Evolutionary conservation across 2,329 filamentous ascomycete species (phyloP), one percentile per base, ranked within the genome.

Genomic region (Furcasterigmium sp.): DNA sequence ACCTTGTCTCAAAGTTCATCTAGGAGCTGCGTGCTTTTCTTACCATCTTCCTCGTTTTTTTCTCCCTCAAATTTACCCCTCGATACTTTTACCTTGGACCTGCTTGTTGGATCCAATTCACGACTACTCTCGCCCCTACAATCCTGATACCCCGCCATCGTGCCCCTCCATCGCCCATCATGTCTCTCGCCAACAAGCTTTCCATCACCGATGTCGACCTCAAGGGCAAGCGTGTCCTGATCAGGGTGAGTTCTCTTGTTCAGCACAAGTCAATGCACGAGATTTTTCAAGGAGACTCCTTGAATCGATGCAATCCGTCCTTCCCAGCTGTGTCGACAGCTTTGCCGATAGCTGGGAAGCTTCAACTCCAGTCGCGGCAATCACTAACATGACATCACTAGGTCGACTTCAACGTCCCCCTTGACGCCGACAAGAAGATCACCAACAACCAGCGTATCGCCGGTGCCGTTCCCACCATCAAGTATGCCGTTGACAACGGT

Each of bases 331-430:
- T n/a, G n/a, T n/a, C n/a, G 9, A 43, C 41, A 35, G 14, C n/a
- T 28, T 42, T 18, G 13, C 40, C 20, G 6, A 36, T 37, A 29
- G 37, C 15, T 28, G 19, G 26, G 23, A 11, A 26, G 23, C 23
- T 26, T 26, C 23, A 26, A 17, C 10, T n/a, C 32, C 15, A 10
- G 9, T 4, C 15, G 7, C 32, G 5, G 15, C 32, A 35, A 17
- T 9, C 15, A 15, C 32, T 35, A 17, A 35, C 32, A 18, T 18
- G 19, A 38, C 39, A 34, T 10, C 26, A 42, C 41, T 60, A 95
- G 91, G 91, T 98, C 68, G 93, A 98, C 81, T 98, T 98, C 84
- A 98, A 98, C 72, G 94, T 98, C 45, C 93, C 93, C 52, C 89
- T 98, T 62, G 90, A 98, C 65, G 80, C 76, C 56, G 77, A 93